Percentiles rank a stretch among this genome's conserved stretches.
phyloP scores from a whole-genome alignment of 345 rosid species.

The Ailanthus altissimus region DNA sequence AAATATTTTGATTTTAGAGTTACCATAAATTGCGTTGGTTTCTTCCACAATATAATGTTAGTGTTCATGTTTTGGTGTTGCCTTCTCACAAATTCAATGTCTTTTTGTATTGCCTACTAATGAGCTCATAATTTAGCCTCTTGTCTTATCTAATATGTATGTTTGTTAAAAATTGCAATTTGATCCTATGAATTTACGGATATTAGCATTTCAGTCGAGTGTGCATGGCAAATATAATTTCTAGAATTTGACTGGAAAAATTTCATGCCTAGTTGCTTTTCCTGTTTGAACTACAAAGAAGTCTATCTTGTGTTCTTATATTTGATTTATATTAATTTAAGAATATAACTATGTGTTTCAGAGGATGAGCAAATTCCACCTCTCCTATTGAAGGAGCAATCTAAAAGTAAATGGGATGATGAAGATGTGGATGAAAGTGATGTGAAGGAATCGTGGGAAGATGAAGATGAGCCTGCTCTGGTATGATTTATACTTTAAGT shows the following conservation, averaged over 20 bases:
- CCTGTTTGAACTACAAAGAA: background rate
- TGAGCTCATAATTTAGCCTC: background rate
- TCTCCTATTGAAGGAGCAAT: constrained; percentile 47
- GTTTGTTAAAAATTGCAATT: too few species aligned
- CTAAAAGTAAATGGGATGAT: constrained; percentile 81
- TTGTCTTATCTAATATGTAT: background rate
- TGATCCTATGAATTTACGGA: background rate
- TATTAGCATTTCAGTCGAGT: background rate
- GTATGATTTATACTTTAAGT: constrained; percentile 38
- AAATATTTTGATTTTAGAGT: background rate
- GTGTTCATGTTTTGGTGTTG: background rate
- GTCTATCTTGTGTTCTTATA: background rate
- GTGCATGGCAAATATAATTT: background rate
- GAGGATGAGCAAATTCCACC: constrained; percentile 74
- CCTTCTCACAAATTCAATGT: too few species aligned
- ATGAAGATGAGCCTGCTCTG: constrained; percentile 79
- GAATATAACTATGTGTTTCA: constrained; percentile 13
- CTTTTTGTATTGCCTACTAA: background rate
- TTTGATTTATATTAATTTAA: background rate
- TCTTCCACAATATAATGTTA: background rate
- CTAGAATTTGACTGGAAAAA: background rate
- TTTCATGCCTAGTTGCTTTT: background rate
- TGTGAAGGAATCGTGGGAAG: constrained; percentile 98
- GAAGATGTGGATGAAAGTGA: constrained; percentile 88
- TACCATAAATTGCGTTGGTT: background rate